phyloP scores from a whole-genome alignment of 2,329 filamentous ascomycete genomes.

The Alternaria rosae region DNA sequence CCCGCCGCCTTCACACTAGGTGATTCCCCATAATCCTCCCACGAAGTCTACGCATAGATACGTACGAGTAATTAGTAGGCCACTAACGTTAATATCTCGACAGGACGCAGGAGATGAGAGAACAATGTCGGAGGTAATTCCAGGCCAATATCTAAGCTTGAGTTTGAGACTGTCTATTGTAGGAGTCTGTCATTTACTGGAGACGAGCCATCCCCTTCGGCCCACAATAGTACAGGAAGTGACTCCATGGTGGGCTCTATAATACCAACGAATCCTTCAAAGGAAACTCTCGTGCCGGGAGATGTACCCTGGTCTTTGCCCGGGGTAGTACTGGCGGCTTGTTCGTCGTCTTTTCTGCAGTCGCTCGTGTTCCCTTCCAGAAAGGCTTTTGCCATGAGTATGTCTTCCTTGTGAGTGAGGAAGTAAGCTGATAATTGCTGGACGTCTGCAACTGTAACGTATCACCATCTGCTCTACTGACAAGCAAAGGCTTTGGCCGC shows the following conservation, averaged over 20 bases:
- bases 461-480: background rate
- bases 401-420: background rate
- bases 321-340: background rate
- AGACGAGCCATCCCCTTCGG: background rate
- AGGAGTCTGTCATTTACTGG: background rate
- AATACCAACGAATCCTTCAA: background rate
- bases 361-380: background rate
- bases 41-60: background rate
- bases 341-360: background rate
- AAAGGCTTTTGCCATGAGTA: background rate
- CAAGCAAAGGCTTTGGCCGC: background rate
- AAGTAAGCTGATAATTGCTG: background rate
- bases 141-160: background rate
- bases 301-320: background rate
- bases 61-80: accelerated
- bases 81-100: background rate
- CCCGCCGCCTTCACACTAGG: background rate
- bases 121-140: background rate
- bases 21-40: background rate
- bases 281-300: background rate
- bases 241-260: background rate
- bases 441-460: background rate
- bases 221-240: background rate
- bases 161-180: background rate
- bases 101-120: accelerated